Conservation (phyloP, 2,329 filamentous ascomycete species). For the Fusarium sp. region DNA sequence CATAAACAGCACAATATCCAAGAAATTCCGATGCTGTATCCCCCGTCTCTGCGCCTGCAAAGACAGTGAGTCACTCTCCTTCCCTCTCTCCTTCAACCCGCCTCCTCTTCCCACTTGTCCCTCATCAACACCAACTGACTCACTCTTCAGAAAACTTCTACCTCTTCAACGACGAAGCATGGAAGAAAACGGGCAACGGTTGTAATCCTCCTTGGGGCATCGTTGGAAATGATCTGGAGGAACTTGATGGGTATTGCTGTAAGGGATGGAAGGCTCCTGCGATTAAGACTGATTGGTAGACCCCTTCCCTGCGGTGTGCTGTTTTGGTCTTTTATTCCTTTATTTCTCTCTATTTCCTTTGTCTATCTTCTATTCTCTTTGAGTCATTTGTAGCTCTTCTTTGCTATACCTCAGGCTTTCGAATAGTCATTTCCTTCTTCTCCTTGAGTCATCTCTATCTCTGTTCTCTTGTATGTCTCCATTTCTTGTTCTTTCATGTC, state of each 20-base stretch:
- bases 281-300: neutral
- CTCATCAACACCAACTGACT: neutral
- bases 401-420: no score
- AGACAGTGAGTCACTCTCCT: slow-evolving; percentile 18
- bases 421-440: no score
- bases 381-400: no score
- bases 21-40: slow-evolving; percentile 23
- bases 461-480: no score
- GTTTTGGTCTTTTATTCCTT: no score
- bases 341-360: no score
- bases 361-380: no score
- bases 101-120: no score
- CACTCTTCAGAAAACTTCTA: slow-evolving; percentile 16
- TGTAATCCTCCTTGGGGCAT: slow-evolving; percentile 34
- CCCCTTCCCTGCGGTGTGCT: no score
- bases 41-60: slow-evolving; percentile 31
- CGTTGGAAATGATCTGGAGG: slow-evolving; percentile 17
- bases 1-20: slow-evolving; percentile 3
- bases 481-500: no score
- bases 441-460: no score
- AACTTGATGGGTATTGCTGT: slow-evolving; percentile 35
- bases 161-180: slow-evolving; percentile 27
- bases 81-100: no score
- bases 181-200: neutral
- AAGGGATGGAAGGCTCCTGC: slow-evolving; percentile 2